A percentile compares a stretch with the other conserved stretches of the same genome.
Evolutionary conservation across 371 early-diverging fungal genomes (phyloP).

Genomic region (Mucor lusitanicus): DNA sequence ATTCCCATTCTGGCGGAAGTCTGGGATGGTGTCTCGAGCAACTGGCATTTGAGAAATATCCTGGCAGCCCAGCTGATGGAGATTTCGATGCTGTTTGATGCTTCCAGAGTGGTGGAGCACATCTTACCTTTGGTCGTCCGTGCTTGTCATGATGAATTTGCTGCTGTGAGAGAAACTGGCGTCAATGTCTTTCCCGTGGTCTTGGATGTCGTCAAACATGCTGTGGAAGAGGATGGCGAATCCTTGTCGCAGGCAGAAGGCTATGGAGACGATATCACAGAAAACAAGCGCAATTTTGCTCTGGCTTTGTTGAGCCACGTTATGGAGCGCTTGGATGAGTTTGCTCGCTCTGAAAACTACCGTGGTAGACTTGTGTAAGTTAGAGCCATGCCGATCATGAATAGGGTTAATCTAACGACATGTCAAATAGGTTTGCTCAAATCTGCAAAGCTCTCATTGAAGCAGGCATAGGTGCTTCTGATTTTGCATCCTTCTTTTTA

Average conservation of each 20-base stretch:
- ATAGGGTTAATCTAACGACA: background rate
- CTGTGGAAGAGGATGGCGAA: conserved; percentile 51
- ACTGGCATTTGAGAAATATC: conserved; percentile 62
- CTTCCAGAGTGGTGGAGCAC: conserved; percentile 51
- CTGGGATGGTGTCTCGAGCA: conserved; percentile 60
- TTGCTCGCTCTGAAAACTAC: conserved; percentile 44
- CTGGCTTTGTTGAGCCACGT: conserved; percentile 47
- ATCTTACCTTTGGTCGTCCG: conserved; percentile 56
- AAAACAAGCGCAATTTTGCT: conserved; percentile 42
- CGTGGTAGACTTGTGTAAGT: conserved; percentile 47
- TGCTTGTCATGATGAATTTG: conserved; percentile 60
- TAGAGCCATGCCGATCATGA: background rate
- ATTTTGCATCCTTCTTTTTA: conserved; percentile 38
- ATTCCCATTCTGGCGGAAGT: conserved; percentile 55
- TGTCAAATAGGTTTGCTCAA: conserved; percentile 31
- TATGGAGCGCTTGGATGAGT: conserved; percentile 52
- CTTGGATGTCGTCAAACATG: conserved; percentile 47
- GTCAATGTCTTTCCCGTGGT: conserved; percentile 55
- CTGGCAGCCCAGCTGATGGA: conserved; percentile 55
- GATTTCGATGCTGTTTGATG: conserved; percentile 55
- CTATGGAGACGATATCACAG: conserved; percentile 29
- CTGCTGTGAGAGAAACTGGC: conserved; percentile 59
- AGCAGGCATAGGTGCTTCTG: conserved; percentile 29
- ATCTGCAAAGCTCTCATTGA: conserved; percentile 38
- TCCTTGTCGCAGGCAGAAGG: conserved; percentile 36